A percentile compares a stretch with the other conserved stretches of the same genome.
phyloP scores from a whole-genome alignment of 345 rosid species.

The Populus deltoides region DNA sequence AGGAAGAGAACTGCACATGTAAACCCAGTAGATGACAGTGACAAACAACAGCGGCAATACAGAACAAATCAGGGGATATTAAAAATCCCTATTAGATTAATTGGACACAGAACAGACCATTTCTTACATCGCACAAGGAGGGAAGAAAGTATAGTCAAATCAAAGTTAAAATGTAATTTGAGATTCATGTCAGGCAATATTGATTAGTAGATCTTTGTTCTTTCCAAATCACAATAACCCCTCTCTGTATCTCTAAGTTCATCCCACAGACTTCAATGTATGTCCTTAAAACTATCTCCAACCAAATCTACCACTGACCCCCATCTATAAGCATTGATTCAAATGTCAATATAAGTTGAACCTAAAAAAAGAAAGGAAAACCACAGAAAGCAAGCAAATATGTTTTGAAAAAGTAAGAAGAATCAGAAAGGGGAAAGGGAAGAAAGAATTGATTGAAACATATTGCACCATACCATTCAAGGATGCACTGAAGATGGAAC shows the following conservation, averaged over 20 bases:
- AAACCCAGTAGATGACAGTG: neutral
- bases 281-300: neutral
- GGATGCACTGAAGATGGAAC: slow-evolving; percentile 38
- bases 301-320: neutral
- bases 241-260: neutral
- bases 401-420: neutral
- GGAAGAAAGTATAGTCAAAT: neutral
- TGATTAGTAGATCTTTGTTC: neutral
- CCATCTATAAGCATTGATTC: neutral
- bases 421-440: neutral
- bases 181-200: neutral
- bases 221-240: neutral
- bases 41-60: neutral
- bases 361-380: neutral
- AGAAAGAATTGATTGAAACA: neutral
- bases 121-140: neutral
- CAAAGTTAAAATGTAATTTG: neutral
- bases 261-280: neutral
- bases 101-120: neutral
- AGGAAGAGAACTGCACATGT: neutral
- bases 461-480: slow-evolving; percentile 25
- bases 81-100: neutral
- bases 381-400: neutral
- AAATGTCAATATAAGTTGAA: neutral
- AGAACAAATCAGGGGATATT: neutral